Base-by-base conservation (phyloP, 208 protist genomes). In the Sergeia podlipaevii region DNA sequence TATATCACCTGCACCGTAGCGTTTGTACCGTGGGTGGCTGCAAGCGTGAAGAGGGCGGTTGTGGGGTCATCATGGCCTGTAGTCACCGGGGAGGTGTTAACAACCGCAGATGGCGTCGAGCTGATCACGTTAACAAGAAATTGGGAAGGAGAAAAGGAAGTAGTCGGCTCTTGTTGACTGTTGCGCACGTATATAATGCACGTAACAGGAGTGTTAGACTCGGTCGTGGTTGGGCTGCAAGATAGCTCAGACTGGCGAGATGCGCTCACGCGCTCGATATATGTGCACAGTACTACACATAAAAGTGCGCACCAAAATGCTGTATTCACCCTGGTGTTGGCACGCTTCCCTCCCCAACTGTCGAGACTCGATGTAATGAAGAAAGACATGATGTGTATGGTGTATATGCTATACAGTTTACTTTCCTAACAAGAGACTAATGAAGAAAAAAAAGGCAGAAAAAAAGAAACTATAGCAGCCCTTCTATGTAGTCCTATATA, bases 141-240 rank as follows among this genome's bases (percentile, higher is more conserved):
- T 11, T 72, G 63, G 4, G 41, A 20, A 11, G 65, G 34, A 32
- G 68, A 11, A 51, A 79, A 84, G 27, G 24, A 60, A 48, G 61
- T 70, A 17, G 58, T 77, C 10, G 66, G 67, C 34, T 76, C 54
- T 44, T 66, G 67, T 20, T 72, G 56, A 11, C 11, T 43, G 41
- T 79, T 49, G 10, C 56, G 45, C 11, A 73, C 67, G 48, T 76
- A 55, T 26, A 84, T 67, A 54, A 74, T 38, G 56, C 76, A 79
- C 41, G 17, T 29, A 18, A 64, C 64, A 20, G 46, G 36, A 23
- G 52, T 43, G 34, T 70, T 37, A 0, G 71, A 60, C 50, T 77
- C 67, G 8, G 62, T 46, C 37, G 57, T 45, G 1, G 64, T 33
- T 2, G 76, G 63, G 20, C 34, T 48, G 63, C 76, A 84, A 17